Base-by-base conservation (phyloP, 176 grass and related monocot genomes). In the Rhipidocladum racemiflorum region DNA sequence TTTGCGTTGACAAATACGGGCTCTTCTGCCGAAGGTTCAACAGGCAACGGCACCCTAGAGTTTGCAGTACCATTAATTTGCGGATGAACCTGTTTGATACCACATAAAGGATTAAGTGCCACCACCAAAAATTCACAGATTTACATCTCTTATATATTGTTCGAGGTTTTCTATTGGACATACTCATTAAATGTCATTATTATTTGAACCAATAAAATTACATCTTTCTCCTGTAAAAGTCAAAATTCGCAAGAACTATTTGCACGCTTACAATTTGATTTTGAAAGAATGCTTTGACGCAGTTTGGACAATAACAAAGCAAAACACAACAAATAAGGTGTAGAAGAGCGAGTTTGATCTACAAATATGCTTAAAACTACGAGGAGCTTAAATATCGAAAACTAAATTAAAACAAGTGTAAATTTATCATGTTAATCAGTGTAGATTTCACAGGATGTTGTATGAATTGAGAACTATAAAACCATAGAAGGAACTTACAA, bases 1-100 rank as follows among this genome's bases (percentile, higher is more conserved):
- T 98, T 98, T 48, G 96, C 82, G 76, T 98, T 98, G 46, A 98
- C 96, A 91, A 92, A 95, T 45, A 98, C 88, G 35, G 96, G 96
- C 49, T 92, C 92, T 80, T 94, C 92, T 65, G 81, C 89, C 54
- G 80, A 81, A 76, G 89, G 86, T 78, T 98, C 87, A 54, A 89
- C 86, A 82, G 90, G 79, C 83, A 91, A 91, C 1, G 85, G 79
- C 61, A 91, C 79, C 12, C 79, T 81, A 83, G 89, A 54, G 32
- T 82, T 78, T 78, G 88, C 14, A 42, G 73, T 23, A 72, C 18
- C 78, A 67, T 73, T 89, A 18, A 5, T 60, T 81, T 93, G 86
- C 2, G 77, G 63, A 77, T 91, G 81, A 74, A 77, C 81, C 94
- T 97, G 87, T 7, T 72, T 50, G 73, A 81, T 20, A 81, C 57